These are phyloP conservation scores for Setomelanomma holmii DNA, from an alignment of 2,329 filamentous ascomycete species.

Conservation along the genomic window DNA sequence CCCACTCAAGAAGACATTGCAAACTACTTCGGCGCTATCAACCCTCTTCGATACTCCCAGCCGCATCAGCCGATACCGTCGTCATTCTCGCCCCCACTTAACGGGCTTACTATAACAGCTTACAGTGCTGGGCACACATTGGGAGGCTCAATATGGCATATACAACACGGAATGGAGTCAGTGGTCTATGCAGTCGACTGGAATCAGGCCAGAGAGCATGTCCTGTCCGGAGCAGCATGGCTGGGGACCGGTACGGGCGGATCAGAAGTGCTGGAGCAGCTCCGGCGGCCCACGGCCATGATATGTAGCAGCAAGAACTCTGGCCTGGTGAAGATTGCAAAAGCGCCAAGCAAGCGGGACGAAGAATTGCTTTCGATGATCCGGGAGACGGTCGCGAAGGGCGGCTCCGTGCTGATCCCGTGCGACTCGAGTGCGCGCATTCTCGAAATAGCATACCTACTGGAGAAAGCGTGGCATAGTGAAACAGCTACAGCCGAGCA, in stretches of 20 bases:
- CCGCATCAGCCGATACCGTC: conserved; percentile 89
- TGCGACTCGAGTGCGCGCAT: conserved; percentile 96
- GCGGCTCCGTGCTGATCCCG: conserved; percentile 90
- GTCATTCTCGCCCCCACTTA: conserved; percentile 85
- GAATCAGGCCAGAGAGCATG: conserved; percentile 97
- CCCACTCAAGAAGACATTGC: conserved; percentile 90
- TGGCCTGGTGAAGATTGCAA: conserved; percentile 72
- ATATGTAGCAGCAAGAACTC: conserved; percentile 89
- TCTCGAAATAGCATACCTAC: conserved; percentile 85
- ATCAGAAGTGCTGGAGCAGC: conserved; percentile 89
- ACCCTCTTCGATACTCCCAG: conserved; percentile 95
- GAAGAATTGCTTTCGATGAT: conserved; percentile 85
- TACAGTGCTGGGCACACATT: conserved; percentile 97
- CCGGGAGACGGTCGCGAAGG: conserved; percentile 75
- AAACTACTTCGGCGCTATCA: conserved; percentile 87
- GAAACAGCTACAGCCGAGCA: conserved; percentile 33
- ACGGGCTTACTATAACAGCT: conserved; percentile 91
- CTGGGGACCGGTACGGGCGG: conserved; percentile 81
- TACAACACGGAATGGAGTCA: conserved; percentile 94
- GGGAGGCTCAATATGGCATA: conserved; percentile 98
- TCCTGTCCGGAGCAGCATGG: conserved; percentile 92
- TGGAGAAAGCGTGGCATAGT: conserved; percentile 84
- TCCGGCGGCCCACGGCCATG: conserved; percentile 90
- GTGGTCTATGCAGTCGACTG: conserved; percentile 98
- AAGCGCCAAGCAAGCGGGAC: conserved; percentile 81